A percentile compares a stretch with the other conserved stretches of the same genome.
These are phyloP conservation scores for Heterobasidion irregulare DNA, from an alignment of 1,284 basidiomycete species.

Conservation along the genomic window DNA sequence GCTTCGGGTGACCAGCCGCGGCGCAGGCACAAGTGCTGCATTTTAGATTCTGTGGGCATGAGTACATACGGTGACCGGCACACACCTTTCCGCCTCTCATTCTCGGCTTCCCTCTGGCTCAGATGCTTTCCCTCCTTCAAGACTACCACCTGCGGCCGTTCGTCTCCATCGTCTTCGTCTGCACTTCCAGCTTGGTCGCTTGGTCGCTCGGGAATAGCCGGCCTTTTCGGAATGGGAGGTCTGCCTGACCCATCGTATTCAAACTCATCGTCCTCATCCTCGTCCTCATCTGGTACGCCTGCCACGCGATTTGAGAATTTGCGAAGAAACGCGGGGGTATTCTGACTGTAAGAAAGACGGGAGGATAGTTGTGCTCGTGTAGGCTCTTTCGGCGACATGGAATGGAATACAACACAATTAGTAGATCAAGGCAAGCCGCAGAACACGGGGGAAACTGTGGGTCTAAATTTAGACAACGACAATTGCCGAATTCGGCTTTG, in stretches of 20 bases:
- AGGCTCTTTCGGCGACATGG: constrained; percentile 56
- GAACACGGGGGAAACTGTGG: too few species aligned
- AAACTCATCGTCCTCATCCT: constrained; percentile 24
- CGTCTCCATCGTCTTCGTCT: constrained; percentile 70
- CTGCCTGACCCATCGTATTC: constrained; percentile 56
- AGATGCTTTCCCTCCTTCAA: constrained; percentile 81
- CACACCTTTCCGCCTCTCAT: constrained; percentile 68
- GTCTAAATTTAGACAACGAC: not conserved
- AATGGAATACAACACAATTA: not conserved
- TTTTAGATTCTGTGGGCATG: not conserved
- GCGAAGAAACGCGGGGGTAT: constrained; percentile 50
- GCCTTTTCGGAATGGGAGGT: constrained; percentile 64
- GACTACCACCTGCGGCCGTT: constrained; percentile 81
- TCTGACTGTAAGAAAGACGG: constrained; percentile 45
- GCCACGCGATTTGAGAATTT: constrained; percentile 51
- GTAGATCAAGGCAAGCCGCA: too few species aligned
- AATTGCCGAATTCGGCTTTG: not conserved
- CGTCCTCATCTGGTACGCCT: constrained; percentile 31
- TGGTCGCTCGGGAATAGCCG: constrained; percentile 63
- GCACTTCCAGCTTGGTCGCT: constrained; percentile 66
- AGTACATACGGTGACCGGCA: constrained; percentile 3
- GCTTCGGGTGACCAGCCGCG: constrained; percentile 25
- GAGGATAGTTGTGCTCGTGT: constrained; percentile 61
- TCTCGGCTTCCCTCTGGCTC: constrained; percentile 65
- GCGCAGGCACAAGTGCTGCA: not conserved